Evolutionary conservation across 2,329 filamentous ascomycete species (phyloP).

Genomic region (Arthrobotrys iridis): DNA sequence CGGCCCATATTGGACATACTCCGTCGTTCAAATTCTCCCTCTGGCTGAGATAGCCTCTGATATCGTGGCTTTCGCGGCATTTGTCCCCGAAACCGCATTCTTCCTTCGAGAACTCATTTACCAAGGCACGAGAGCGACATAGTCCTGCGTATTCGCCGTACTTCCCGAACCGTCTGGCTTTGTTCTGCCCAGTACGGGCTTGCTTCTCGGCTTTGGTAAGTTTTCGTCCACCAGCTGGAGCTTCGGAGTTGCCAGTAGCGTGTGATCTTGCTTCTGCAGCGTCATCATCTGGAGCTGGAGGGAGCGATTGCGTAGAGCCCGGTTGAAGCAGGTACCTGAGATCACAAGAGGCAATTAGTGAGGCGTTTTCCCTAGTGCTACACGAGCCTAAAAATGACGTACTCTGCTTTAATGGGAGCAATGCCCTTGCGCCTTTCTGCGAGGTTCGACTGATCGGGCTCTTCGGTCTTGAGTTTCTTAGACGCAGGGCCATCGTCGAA

Average conservation of each 20-base stretch:
- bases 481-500: conserved; percentile 38
- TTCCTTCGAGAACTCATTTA: conserved; percentile 55
- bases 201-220: conserved; percentile 50
- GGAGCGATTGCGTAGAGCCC: conserved; percentile 30
- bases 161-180: conserved; percentile 57
- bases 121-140: conserved; percentile 39
- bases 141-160: conserved; percentile 55
- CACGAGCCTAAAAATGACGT: conserved; percentile 20
- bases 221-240: conserved; percentile 36
- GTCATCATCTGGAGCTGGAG: conserved; percentile 55
- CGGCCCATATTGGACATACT: conserved; percentile 82
- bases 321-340: conserved; percentile 45
- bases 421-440: conserved; percentile 45
- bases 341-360: conserved; percentile 1
- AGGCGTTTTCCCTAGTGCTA: conserved; percentile 12
- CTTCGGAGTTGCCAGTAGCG: conserved; percentile 22
- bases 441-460: conserved; percentile 19
- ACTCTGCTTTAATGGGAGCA: conserved; percentile 57
- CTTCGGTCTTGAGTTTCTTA: conserved; percentile 49
- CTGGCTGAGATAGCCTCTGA: conserved; percentile 83
- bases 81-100: conserved; percentile 80
- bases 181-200: conserved; percentile 57
- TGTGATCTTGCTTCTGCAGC: conserved; percentile 53
- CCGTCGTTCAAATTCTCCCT: conserved; percentile 81
- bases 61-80: conserved; percentile 83